Evolutionary conservation across 2,329 filamentous ascomycete genomes (phyloP), one percentile per base, ranked within the genome.

Genomic region (Gliomastix tumulicola): DNA sequence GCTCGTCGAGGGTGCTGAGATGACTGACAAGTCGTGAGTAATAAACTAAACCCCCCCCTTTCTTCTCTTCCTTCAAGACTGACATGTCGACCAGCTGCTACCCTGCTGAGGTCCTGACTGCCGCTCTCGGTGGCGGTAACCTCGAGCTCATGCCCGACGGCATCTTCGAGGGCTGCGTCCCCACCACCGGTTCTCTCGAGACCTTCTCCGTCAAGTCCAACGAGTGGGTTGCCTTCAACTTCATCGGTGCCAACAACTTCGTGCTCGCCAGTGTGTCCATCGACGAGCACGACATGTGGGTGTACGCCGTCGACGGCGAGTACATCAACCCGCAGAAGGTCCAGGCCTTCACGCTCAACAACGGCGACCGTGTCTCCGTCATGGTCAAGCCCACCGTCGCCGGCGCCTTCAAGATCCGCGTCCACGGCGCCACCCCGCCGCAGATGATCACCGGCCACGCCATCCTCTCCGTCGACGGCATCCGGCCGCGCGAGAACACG

Each of bases 361-460:
- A 71, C 40, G 74, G 73, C 11, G 69, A 70, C 41, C 39, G 39
- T 15, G 16, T 28, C 25, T 73, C 71, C 1, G 57, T 76, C 2
- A 47, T 76, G 33, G 46, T 74, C 42, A 52, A 65, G 40, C 55
- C 75, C 5, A 53, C 65, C 30, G 60, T 65, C 27, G 49, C 62
- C 1, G 69, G 69, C 2, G 56, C 69, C 39, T 81, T 74, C 50
- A 67, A 66, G 7, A 68, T 80, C 21, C 74, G 78, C 4, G 59
- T 72, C 28, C 66, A 69, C 19, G 66, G 69, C 13, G 55, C 59
- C 13, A 61, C 59, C 21, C 52, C 63, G 3, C 65, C 70, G 10
- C 79, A 82, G 48, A 63, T 79, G 37, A 61, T 82, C 21, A 62
- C 64, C 12, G 75, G 69, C 3, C 62, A 66, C 15, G 76, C 70